These are phyloP conservation scores for Tricholoma sp. DNA, from an alignment of 768 basidiomycete genomes.

Conservation along the genomic window DNA sequence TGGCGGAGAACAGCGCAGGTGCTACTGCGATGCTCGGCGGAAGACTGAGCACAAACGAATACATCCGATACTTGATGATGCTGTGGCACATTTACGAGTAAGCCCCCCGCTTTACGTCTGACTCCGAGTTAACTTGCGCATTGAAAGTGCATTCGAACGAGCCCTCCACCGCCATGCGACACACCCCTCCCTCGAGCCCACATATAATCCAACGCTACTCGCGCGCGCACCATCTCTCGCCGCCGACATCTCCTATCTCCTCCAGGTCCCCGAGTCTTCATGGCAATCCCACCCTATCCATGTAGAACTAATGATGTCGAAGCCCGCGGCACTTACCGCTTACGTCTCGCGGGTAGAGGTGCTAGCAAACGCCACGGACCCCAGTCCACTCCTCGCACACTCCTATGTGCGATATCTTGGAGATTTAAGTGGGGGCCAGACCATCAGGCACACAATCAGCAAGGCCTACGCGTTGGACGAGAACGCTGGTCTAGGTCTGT, in stretches of 20 bases:
- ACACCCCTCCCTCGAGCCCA: constrained; percentile 59
- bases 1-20: constrained; percentile 51
- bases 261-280: constrained; percentile 41
- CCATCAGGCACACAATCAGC: constrained; percentile 53
- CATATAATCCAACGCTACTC: constrained; percentile 66
- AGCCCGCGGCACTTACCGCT: constrained; percentile 42
- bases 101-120: constrained; percentile 19
- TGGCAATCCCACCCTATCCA: constrained; percentile 59
- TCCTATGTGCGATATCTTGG: constrained; percentile 82
- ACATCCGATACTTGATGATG: constrained; percentile 67
- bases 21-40: constrained; percentile 56
- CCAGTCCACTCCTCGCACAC: constrained; percentile 61
- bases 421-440: constrained; percentile 76
- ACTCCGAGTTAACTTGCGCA: neutral
- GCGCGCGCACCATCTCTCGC: constrained; percentile 55
- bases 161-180: constrained; percentile 55
- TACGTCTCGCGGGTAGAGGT: constrained; percentile 52
- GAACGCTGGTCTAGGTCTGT: constrained; percentile 44
- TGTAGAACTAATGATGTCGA: constrained; percentile 33
- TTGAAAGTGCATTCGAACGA: constrained; percentile 46
- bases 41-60: constrained; percentile 56
- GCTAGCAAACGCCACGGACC: constrained; percentile 41
- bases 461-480: constrained; percentile 63
- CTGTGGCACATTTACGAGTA: constrained; percentile 79
- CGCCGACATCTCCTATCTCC: constrained; percentile 62